Base-by-base conservation (phyloP, 495 filamentous ascomycete species). In the Rusavskia elegans region DNA sequence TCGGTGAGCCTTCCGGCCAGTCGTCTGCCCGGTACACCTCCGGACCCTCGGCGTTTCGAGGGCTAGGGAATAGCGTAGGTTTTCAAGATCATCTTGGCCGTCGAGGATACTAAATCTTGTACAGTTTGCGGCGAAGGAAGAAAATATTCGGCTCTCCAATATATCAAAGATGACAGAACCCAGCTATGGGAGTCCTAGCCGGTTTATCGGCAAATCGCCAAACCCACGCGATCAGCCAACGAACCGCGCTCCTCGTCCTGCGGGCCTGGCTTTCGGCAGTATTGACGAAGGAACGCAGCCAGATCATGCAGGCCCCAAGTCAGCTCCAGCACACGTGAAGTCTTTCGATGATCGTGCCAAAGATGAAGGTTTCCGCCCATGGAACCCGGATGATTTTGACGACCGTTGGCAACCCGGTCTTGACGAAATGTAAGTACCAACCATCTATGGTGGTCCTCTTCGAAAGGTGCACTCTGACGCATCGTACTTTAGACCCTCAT, bases 351-450 rank as follows among this genome's bases (percentile, higher is more conserved):
- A 60, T 38, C 45, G 49, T 30, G 49, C 50, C n/a, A 21, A 53
- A 37, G 17, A 52, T 8, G 27, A 42, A 49, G 48, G 42, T 20
- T 36, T 55, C 14, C 49, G 45, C 8, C 27, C 38, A 2, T 61
- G 53, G 58, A 53, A 61, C 37, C 44, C 45, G 21, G 44, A 35
- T 21, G 29, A 44, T 21, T 55, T 59, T 35, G 59, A 61, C 29
- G 54, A 59, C n/a, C 59, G 54, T 45, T 61, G 59, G 59, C 21
- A 40, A 10, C 38, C 38, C 11, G 17, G 45, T 10, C 29, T 45
- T 25, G 52, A 49, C 10, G 58, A 60, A 16, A 42, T 50, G 19
- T 57, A 41, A 27, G 44, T 41, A 13, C 20, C n/a, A 6, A 8
- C 5, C 25, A 44, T 41, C 30, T 51, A 49, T 49, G 46, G 35